Conservation (phyloP, 2,329 filamentous ascomycete genomes). For the Ambrosiella xylebori region DNA sequence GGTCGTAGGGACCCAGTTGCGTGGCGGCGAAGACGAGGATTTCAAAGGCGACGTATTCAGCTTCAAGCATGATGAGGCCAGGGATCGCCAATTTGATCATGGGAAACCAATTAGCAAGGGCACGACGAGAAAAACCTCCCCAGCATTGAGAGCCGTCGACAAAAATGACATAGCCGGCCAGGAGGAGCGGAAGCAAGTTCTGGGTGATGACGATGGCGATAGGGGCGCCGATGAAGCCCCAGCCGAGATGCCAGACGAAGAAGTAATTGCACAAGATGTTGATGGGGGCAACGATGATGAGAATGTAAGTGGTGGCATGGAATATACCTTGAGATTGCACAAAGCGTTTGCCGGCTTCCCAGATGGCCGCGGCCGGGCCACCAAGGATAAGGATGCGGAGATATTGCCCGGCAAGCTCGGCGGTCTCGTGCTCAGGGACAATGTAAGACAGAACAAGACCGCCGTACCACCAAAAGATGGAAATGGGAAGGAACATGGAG, state of each 20-base stretch:
- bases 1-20: constrained; percentile 58
- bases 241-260: constrained; percentile 53
- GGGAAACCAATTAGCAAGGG: constrained; percentile 51
- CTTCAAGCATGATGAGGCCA: constrained; percentile 83
- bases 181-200: constrained; percentile 56
- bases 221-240: constrained; percentile 65
- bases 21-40: constrained; percentile 69
- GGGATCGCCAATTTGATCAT: constrained; percentile 82
- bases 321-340: constrained; percentile 73
- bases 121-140: constrained; percentile 58
- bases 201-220: constrained; percentile 66
- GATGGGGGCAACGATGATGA: constrained; percentile 57
- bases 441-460: constrained; percentile 41
- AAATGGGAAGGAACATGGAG: constrained; percentile 54
- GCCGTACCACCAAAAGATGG: constrained; percentile 51
- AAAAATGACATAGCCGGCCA: constrained; percentile 63
- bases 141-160: constrained; percentile 63
- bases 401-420: constrained; percentile 53
- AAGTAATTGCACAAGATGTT: constrained; percentile 65
- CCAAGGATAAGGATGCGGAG: constrained; percentile 55
- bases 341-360: constrained; percentile 65
- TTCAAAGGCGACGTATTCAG: constrained; percentile 87
- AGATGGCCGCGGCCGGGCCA: constrained; percentile 58
- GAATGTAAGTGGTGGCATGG: constrained; percentile 58
- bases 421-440: constrained; percentile 37